These are phyloP conservation scores for Penicillium sclerotigenum DNA, from an alignment of 2,329 filamentous ascomycete species.

Conservation along the genomic window DNA sequence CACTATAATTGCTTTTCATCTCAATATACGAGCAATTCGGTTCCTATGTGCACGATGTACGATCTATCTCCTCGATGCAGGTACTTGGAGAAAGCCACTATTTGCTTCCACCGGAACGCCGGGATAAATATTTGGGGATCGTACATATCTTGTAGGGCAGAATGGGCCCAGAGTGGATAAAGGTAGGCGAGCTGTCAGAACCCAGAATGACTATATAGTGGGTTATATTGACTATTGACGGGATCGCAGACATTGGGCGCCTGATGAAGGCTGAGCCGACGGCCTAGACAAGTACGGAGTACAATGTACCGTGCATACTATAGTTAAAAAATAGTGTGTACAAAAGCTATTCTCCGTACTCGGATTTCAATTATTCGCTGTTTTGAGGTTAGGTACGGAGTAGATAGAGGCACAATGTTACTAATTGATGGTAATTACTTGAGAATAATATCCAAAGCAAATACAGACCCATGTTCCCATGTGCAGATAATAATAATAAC, in stretches of 20 bases:
- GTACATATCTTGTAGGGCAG: background rate
- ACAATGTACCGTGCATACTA: background rate
- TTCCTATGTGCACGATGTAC: background rate
- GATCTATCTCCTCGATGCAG: background rate
- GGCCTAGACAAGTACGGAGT: background rate
- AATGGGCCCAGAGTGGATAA: background rate
- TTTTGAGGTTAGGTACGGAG: background rate
- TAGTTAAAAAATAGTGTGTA: background rate
- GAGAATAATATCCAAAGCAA: background rate
- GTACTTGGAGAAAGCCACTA: background rate
- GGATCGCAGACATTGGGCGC: background rate
- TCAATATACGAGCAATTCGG: background rate
- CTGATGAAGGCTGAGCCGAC: slow-evolving; percentile 3
- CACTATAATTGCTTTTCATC: background rate
- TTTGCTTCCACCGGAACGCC: background rate
- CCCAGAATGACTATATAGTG: background rate
- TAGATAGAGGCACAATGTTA: background rate
- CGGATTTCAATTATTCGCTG: background rate
- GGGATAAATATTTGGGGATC: background rate
- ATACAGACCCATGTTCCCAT: background rate
- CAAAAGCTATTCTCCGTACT: background rate
- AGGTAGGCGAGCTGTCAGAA: slow-evolving; percentile 3
- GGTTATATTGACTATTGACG: background rate
- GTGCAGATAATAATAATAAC: slow-evolving; percentile 1
- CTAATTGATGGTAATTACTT: background rate